Base-by-base conservation (phyloP, 1,139 yeast species). In the Yamadazyma diddensiae region DNA sequence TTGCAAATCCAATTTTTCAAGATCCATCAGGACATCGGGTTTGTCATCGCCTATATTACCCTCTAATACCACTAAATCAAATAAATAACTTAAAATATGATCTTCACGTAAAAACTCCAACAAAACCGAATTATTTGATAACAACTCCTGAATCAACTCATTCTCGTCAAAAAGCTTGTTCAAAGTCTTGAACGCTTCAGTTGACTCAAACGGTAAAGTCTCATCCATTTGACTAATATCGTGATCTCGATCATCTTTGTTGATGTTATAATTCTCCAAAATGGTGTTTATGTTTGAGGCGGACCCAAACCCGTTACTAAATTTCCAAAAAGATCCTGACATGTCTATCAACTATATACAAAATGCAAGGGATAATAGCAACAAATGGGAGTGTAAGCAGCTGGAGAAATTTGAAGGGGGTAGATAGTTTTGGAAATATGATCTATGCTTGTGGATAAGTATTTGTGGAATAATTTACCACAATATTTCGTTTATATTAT, bases 271-370 rank as follows among this genome's bases (percentile, higher is more conserved):
- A 42, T 69, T 68, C 46, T 82, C 85, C 43, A 92, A 70, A 29
- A 90, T 69, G 35, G 81, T 79, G 43, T 86, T 79, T 36, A 90
- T 79, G 38, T 84, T 76, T 7, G 90, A 79, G 29, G 80, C 76
- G 32, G 87, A 77, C 32, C 88, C 77, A 57, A 84, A 84, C 42
- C 87, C 92, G 57, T 82, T 84, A 36, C 90, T 86, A 59, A 86
- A 84, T 57, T 86, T 82, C 97, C 97, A 90, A 59, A 88, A 90
- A 27, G 92, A 76, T 21, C 85, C 83, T 3, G 90, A 80, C 92
- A 82, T 82, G 6, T 21, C 23, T 7, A 21, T 7, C 23, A n/a
- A 21, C n/a, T 5, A 13, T 18, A 18, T 18, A 6, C n/a, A n/a
- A n/a, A n/a, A n/a, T n/a, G n/a, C n/a, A n/a, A n/a, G n/a, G n/a